These are phyloP conservation scores for Phytophthora brassicae DNA, from an alignment of 352 stramenopile species.

Conservation along the genomic window DNA sequence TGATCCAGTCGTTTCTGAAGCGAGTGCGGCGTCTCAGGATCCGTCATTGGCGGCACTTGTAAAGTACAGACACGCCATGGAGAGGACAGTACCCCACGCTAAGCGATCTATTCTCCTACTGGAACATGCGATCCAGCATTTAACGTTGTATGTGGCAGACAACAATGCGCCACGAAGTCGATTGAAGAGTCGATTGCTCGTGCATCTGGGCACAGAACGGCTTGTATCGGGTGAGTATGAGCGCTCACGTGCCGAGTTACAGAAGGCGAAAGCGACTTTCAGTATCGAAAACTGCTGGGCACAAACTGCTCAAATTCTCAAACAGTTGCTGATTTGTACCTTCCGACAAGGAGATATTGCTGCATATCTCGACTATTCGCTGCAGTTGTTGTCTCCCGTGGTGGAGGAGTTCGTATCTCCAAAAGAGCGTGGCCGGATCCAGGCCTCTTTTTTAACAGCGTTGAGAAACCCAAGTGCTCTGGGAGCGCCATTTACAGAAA, in stretches of 20 bases:
- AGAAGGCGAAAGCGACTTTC: slow-evolving; percentile 67
- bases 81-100: slow-evolving; percentile 63
- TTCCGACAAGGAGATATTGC: slow-evolving; percentile 72
- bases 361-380: slow-evolving; percentile 74
- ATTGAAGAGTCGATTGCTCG: slow-evolving; percentile 74
- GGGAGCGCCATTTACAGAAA: slow-evolving; percentile 41
- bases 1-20: slow-evolving; percentile 63
- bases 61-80: slow-evolving; percentile 65
- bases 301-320: slow-evolving; percentile 70
- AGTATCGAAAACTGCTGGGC: slow-evolving; percentile 73
- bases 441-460: slow-evolving; percentile 62
- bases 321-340: slow-evolving; percentile 74
- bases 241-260: slow-evolving; percentile 57
- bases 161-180: slow-evolving; percentile 64
- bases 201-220: slow-evolving; percentile 74
- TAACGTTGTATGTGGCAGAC: slow-evolving; percentile 67
- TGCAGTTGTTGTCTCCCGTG: slow-evolving; percentile 76
- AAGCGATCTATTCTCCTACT: slow-evolving; percentile 76
- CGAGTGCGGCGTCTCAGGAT: slow-evolving; percentile 34
- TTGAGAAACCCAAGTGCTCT: slow-evolving; percentile 54
- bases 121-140: slow-evolving; percentile 74
- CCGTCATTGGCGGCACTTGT: slow-evolving; percentile 58
- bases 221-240: slow-evolving; percentile 74
- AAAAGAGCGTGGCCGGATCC: slow-evolving; percentile 54
- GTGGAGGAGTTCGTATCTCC: slow-evolving; percentile 70